Base-by-base conservation (phyloP, 441 rosid species). In the Populus hybrid region DNA sequence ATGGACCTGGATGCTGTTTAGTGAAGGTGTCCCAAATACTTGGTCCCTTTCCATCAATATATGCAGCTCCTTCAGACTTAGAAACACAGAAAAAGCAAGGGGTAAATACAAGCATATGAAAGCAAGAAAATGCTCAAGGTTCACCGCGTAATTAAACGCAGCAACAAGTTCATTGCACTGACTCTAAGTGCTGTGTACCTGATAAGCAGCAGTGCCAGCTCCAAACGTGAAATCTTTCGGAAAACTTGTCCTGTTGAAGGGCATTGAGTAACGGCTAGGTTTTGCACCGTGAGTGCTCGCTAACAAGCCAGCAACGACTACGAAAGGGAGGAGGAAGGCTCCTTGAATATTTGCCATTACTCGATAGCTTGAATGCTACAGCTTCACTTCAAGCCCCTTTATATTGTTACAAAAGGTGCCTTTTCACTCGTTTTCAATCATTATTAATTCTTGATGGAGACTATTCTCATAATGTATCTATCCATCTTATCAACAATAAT, bases 11-110 rank as follows among this genome's bases (percentile, higher is more conserved):
- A 77, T 81, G 82, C 1, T 82, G 69, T 24, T 80, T 82, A 5
- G 87, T 75, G 78, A 87, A 88, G 64, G 84, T 84, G 78, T 90
- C 91, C 94, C 91, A 88, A 61, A 86, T 80, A 26, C 89, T 87
- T 7, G 83, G 84, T 66, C 88, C 86, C 76, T 81, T 87, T 61
- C 84, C 85, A 63, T 85, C 89, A 66, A 75, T 77, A 34, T 73
- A 67, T 4, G 87, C 88, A 50, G 82, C 90, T 72, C 91, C 94
- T 86, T 88, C 83, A 4, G 79, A 79, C 85, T 80, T 3, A 10
- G 3, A 8, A 71, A 64, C 23, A 0, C 9, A 69, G 23, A 32
- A 30, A 34, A 19, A 9, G 10, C 9, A 19, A 28, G 46, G 35
- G 61, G 7, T 23, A 14, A 65, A 64, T 7, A 0, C 42, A 26